Percentiles rank a stretch among this genome's conserved stretches.
These are phyloP conservation scores for Cyclospora cayetanensis DNA, from an alignment of 169 alveolate genomes.

Conservation along the genomic window DNA sequence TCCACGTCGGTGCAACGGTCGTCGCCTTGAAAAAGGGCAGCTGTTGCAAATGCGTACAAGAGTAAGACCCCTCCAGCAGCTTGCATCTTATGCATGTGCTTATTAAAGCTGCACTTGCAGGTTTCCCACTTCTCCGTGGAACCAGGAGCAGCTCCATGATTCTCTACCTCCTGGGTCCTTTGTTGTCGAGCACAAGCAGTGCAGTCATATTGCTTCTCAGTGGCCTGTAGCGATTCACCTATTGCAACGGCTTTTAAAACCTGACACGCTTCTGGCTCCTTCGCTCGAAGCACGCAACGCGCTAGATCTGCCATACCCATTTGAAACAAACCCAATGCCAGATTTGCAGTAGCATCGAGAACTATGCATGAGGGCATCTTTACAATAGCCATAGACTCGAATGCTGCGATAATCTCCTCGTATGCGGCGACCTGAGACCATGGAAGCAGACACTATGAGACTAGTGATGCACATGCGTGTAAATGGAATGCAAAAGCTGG, in stretches of 20 bases:
- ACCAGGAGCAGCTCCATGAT: neutral
- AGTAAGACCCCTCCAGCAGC: conserved; percentile 8
- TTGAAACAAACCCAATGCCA: neutral
- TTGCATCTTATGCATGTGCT: conserved; percentile 30
- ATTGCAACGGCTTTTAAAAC: neutral
- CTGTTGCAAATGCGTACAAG: conserved; percentile 33
- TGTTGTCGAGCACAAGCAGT: conserved; percentile 28
- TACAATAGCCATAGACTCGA: conserved; percentile 17
- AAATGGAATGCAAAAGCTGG: too few relatives aligned
- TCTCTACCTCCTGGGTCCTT: neutral
- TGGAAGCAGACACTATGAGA: too few relatives aligned
- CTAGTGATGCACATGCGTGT: too few relatives aligned
- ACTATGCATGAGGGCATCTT: conserved; percentile 14
- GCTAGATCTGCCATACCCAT: conserved; percentile 45
- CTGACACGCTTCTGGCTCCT: conserved; percentile 10
- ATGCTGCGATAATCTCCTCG: conserved; percentile 9
- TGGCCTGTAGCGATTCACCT: neutral
- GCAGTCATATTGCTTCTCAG: neutral
- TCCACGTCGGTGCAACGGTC: neutral
- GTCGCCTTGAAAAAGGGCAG: neutral
- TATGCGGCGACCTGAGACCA: conserved; percentile 28
- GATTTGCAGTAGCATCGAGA: conserved; percentile 22
- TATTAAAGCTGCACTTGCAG: neutral
- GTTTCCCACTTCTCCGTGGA: neutral
- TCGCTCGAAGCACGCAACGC: neutral